Evolutionary conservation across 1,139 yeast species (phyloP).

Genomic region (Debaryomycetaceae sp.): DNA sequence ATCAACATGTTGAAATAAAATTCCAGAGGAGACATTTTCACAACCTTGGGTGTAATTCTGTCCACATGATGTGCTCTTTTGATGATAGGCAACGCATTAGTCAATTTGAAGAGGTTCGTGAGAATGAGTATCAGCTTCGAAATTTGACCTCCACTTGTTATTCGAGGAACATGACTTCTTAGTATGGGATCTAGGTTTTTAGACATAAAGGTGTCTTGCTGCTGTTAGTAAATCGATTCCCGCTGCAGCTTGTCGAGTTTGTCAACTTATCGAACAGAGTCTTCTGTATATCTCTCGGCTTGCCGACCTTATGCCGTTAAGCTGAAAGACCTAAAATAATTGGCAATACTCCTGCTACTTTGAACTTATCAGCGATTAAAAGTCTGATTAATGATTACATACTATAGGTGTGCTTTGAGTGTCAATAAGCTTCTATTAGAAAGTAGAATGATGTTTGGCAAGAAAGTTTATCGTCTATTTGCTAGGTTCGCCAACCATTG

Average conservation of each 20-base stretch:
- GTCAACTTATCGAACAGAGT: no score
- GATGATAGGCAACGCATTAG: conserved; percentile 24
- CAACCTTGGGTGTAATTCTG: conserved; percentile 3
- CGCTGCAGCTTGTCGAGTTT: no score
- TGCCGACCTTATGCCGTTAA: no score
- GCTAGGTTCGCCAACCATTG: background rate
- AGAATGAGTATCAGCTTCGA: conserved; percentile 18
- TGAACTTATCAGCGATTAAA: no score
- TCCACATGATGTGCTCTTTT: conserved; percentile 9
- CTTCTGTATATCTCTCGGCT: no score
- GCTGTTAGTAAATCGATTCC: background rate
- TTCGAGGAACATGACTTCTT: conserved; percentile 21
- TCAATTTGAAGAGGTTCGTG: conserved; percentile 25
- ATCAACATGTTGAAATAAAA: conserved; percentile 55
- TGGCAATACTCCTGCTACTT: no score
- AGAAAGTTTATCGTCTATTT: no score
- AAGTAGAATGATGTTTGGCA: background rate
- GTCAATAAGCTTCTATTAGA: no score
- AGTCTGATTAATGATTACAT: no score
- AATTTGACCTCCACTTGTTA: conserved; percentile 15
- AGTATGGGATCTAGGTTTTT: conserved; percentile 17
- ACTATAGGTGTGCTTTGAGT: no score
- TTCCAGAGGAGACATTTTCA: conserved; percentile 32
- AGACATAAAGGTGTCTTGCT: conserved; percentile 13
- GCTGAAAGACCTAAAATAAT: no score